A percentile compares a stretch with the other conserved stretches of the same genome.
Evolutionary conservation across 2,329 filamentous ascomycete species (phyloP).

Genomic region (Helotiales sp.): DNA sequence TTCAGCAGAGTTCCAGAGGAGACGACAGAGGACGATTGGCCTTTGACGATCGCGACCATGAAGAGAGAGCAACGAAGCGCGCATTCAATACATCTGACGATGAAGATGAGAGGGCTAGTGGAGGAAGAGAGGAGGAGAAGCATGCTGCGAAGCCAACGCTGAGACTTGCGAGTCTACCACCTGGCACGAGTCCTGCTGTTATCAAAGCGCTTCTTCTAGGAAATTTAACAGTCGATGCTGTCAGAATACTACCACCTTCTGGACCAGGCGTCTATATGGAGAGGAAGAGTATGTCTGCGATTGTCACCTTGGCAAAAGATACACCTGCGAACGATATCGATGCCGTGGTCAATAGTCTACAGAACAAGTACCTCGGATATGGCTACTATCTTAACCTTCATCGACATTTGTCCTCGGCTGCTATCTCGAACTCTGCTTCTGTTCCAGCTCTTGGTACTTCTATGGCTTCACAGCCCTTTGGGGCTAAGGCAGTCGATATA

Average conservation of each 20-base stretch:
- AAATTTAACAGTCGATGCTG: slow-evolving; percentile 66
- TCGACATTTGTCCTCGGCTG: slow-evolving; percentile 76
- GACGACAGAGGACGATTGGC: slow-evolving; percentile 34
- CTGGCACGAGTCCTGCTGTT: slow-evolving; percentile 57
- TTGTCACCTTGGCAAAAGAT: slow-evolving; percentile 78
- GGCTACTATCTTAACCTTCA: slow-evolving; percentile 81
- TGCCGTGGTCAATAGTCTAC: slow-evolving; percentile 70
- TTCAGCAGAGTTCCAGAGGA: slow-evolving; percentile 38
- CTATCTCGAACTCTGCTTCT: slow-evolving; percentile 54
- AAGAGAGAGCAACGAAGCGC: slow-evolving; percentile 26
- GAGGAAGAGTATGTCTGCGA: slow-evolving; percentile 72
- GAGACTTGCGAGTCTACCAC: slow-evolving; percentile 60
- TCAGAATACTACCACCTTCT: slow-evolving; percentile 65
- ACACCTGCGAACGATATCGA: slow-evolving; percentile 85
- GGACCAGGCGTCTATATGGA: slow-evolving; percentile 54
- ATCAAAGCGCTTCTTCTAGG: slow-evolving; percentile 60
- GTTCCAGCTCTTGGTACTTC: slow-evolving; percentile 40
- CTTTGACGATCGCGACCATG: slow-evolving; percentile 35
- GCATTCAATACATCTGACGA: slow-evolving; percentile 37
- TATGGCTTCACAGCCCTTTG: slow-evolving; percentile 66
- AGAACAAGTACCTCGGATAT: slow-evolving; percentile 82
- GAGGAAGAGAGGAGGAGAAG: slow-evolving; percentile 50
- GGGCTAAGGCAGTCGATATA: slow-evolving; percentile 63
- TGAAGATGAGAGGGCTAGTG: slow-evolving; percentile 39
- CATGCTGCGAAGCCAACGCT: slow-evolving; percentile 63